Evolutionary conservation across 2,329 filamentous ascomycete species (phyloP).

Genomic region (Thyridium curvatum): DNA sequence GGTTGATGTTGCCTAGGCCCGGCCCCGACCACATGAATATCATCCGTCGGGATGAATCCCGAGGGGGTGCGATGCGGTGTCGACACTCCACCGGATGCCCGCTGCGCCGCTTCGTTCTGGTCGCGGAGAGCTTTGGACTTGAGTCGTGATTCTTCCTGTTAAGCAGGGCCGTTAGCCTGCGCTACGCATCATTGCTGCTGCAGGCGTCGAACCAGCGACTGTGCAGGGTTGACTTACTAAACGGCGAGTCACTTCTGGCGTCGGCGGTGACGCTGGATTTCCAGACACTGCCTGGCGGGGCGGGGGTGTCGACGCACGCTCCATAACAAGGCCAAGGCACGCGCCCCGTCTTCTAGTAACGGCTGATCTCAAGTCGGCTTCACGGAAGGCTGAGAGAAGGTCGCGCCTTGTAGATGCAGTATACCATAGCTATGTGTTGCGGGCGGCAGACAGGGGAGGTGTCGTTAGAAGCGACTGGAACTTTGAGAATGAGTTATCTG

Average conservation of each 20-base stretch:
- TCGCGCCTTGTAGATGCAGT: too few relatives aligned
- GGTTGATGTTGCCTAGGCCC: conserved; percentile 2
- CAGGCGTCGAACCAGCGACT: too few relatives aligned
- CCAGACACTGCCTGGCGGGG: conserved; percentile 16
- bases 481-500: too few relatives aligned
- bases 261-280: conserved; percentile 37
- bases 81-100: conserved; percentile 33
- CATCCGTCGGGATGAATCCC: conserved; percentile 64
- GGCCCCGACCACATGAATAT: conserved; percentile 47
- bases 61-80: conserved; percentile 47
- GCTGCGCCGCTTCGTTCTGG: conserved; percentile 59
- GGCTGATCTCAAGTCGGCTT: too few relatives aligned
- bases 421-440: too few relatives aligned
- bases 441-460: too few relatives aligned
- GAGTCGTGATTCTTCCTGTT: conserved; percentile 77
- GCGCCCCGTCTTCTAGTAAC: too few relatives aligned
- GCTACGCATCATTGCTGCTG: too few relatives aligned
- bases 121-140: conserved; percentile 82
- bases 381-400: too few relatives aligned
- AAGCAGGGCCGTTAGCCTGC: too few relatives aligned
- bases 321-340: conserved; percentile 37
- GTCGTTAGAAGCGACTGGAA: too few relatives aligned
- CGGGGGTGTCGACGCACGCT: conserved; percentile 40
- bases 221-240: conserved; percentile 35
- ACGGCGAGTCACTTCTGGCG: conserved; percentile 47